Conservation (phyloP, 495 filamentous ascomycete species). For the Hyaloscypha variabilis region DNA sequence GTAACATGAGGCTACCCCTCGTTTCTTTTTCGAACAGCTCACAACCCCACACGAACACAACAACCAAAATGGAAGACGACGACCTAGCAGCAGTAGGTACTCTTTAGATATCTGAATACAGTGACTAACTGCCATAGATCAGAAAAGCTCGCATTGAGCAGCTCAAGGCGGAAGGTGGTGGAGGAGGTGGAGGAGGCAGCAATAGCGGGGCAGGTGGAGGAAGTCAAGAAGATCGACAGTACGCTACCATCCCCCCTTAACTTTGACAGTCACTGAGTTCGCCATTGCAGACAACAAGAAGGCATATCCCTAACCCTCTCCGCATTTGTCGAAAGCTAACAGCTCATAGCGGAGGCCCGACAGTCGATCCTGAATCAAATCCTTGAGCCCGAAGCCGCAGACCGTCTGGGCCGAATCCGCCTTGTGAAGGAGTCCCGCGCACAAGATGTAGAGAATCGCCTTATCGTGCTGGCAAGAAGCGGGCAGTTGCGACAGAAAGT, state of each 20-base stretch:
- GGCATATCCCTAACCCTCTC: conserved; percentile 38
- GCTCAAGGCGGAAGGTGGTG: conserved; percentile 72
- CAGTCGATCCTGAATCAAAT: conserved; percentile 84
- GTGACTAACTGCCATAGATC: conserved; percentile 57
- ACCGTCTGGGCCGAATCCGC: conserved; percentile 91
- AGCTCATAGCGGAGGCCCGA: conserved; percentile 61
- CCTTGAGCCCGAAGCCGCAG: conserved; percentile 89
- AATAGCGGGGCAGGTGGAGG: conserved; percentile 39
- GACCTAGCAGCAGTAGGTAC: conserved; percentile 61
- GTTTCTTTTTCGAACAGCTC: conserved; percentile 13
- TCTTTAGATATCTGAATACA: neutral
- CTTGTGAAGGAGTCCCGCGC: conserved; percentile 94
- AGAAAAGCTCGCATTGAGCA: conserved; percentile 87
- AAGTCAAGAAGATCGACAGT: conserved; percentile 63
- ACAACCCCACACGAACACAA: neutral
- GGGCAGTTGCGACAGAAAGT: conserved; percentile 88
- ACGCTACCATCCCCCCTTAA: conserved; percentile 24
- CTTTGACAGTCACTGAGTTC: conserved; percentile 3
- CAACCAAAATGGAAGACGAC: conserved; percentile 70
- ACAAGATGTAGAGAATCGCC: conserved; percentile 84
- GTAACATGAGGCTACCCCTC: conserved; percentile 19
- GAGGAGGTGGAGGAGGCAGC: conserved; percentile 37
- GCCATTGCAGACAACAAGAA: conserved; percentile 63
- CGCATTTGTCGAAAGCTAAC: neutral
- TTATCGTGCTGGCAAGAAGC: conserved; percentile 86